Evolutionary conservation across 441 rosid genomes (phyloP), one percentile per base, ranked within the genome.

Genomic region (Mallotus japonicus): DNA sequence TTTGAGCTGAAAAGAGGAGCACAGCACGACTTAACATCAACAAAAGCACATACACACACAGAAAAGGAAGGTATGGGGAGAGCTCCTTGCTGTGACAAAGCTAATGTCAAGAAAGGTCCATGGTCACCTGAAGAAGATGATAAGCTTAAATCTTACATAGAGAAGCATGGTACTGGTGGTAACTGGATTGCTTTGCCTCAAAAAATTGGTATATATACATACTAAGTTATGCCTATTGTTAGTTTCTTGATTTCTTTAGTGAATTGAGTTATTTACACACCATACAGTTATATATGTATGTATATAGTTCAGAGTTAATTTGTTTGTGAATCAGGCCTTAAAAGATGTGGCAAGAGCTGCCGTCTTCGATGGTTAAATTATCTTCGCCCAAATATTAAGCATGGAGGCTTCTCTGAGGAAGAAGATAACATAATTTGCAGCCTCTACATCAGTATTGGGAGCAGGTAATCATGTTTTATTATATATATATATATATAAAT

Each of bases 101-200:
- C 87, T 19, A 87, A 85, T 61, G 91, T 89, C 71, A 89, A 85
- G 84, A 82, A 83, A 84, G 93, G 93, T 13, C 90, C 91, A 0
- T 89, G 93, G 93, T 89, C 93, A 24, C 93, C 91, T 6, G 91
- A 87, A 69, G 93, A 89, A 85, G 93, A 89, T 59, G 86, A 87
- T 24, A 78, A 83, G 77, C 91, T 89, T 73, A 87, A 77, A 70
- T 72, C 79, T 72, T 87, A 80, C 44, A 68, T 89, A 22, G 79
- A 87, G 47, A 62, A 79, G 57, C 83, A 87, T 69, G 93, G 93
- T 77, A 86, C 87, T 55, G 90, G 85, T 28, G 88, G 89, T 34
- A 89, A 89, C 80, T 89, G 93, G 93, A 87, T 87, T 67, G 84
- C 93, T 75, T 76, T 89, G 73, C 93, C 93, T 44, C 84, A 80